A percentile compares a stretch with the other conserved stretches of the same genome.
Conservation (phyloP, 2,329 filamentous ascomycete species). For the Spiromastix sp. region DNA sequence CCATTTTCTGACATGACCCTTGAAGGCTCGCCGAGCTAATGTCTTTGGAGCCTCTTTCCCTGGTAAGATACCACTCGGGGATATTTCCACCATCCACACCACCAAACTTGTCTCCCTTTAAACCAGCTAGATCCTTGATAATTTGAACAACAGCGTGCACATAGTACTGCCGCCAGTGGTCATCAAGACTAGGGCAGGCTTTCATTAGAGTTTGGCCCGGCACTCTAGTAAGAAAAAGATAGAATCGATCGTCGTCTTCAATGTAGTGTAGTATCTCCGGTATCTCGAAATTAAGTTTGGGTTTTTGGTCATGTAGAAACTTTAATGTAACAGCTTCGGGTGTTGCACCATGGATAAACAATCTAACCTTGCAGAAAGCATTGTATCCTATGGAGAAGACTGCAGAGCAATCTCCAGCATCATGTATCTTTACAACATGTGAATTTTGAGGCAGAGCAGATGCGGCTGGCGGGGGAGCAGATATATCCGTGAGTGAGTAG, state of each 20-base stretch:
- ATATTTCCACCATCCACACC: constrained; percentile 4
- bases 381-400: constrained; percentile 14
- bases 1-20: constrained; percentile 8
- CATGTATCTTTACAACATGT: constrained; percentile 12
- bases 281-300: neutral
- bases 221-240: constrained; percentile 16
- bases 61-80: constrained; percentile 5
- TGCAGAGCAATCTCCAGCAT: constrained; percentile 14
- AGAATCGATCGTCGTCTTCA: constrained; percentile 16
- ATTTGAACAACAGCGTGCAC: constrained; percentile 11
- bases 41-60: neutral
- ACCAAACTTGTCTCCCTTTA: constrained; percentile 3
- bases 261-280: constrained; percentile 5
- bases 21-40: constrained; percentile 3
- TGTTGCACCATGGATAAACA: constrained; percentile 10
- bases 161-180: constrained; percentile 14
- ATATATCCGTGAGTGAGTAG: constrained; percentile 2
- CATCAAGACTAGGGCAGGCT: constrained; percentile 18
- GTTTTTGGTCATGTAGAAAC: constrained; percentile 3
- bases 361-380: constrained; percentile 16
- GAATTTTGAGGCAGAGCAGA: no score
- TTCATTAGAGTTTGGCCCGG: constrained; percentile 17
- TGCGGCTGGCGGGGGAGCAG: no score
- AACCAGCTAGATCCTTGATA: neutral
- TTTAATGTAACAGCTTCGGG: constrained; percentile 4